Conservation (phyloP, 2,329 filamentous ascomycete species). For the Alternaria ethzedia region DNA sequence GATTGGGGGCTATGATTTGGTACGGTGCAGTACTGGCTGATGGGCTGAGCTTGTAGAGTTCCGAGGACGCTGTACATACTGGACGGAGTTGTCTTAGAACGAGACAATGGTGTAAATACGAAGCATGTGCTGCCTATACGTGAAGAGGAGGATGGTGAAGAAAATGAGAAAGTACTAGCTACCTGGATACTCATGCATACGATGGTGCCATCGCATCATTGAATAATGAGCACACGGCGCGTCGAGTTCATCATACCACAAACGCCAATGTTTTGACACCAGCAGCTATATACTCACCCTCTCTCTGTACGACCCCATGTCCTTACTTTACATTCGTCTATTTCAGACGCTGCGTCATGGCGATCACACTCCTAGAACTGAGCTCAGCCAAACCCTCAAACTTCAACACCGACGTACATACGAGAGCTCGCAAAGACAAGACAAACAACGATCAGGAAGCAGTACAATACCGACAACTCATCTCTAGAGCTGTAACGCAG, state of each 20-base stretch:
- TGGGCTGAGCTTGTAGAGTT: constrained; percentile 10
- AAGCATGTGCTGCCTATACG: background rate
- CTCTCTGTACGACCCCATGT: background rate
- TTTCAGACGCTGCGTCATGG: background rate
- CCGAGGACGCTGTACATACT: background rate
- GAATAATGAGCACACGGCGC: background rate
- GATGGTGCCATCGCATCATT: background rate
- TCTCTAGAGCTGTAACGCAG: constrained; percentile 23
- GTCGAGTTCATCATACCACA: background rate
- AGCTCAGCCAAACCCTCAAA: background rate
- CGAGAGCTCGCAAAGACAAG: background rate
- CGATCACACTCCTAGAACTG: background rate
- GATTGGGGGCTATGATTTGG: constrained; percentile 70
- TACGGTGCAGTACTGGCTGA: constrained; percentile 78
- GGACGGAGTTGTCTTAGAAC: background rate
- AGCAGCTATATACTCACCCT: background rate
- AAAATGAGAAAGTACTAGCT: background rate
- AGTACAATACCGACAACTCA: constrained; percentile 23
- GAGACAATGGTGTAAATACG: background rate
- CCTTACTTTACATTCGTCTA: background rate
- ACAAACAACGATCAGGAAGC: background rate
- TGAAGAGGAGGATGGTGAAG: background rate
- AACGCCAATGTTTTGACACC: background rate
- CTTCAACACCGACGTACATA: background rate
- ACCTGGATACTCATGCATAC: background rate